A percentile compares a stretch with the other conserved stretches of the same genome.
Evolutionary conservation across 768 basidiomycete genomes (phyloP).

Genomic region (Russula ochroleuca): DNA sequence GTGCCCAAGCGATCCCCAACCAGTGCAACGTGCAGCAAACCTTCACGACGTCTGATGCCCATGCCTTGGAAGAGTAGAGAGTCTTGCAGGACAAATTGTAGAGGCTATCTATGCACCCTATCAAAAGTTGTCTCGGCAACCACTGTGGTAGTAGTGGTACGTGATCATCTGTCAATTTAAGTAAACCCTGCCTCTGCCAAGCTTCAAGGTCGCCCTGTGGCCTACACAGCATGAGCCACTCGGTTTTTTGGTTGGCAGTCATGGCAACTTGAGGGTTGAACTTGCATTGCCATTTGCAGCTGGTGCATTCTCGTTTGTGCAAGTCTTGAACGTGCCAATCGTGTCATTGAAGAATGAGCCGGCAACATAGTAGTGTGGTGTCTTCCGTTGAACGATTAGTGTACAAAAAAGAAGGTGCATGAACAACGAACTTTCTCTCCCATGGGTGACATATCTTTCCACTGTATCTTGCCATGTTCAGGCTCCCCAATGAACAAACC

Average conservation of each 20-base stretch:
- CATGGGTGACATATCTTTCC: constrained; percentile 87
- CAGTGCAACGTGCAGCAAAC: too few relatives aligned
- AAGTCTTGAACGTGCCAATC: constrained; percentile 53
- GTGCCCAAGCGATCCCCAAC: too few relatives aligned
- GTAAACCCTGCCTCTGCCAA: too few relatives aligned
- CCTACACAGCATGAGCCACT: constrained; percentile 77
- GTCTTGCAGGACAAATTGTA: too few relatives aligned
- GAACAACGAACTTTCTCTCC: constrained; percentile 63
- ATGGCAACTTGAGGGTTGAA: constrained; percentile 66
- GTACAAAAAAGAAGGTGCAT: neutral
- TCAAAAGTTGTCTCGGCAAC: too few relatives aligned
- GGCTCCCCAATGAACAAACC: constrained; percentile 79
- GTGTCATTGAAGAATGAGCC: constrained; percentile 76
- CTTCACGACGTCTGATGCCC: too few relatives aligned
- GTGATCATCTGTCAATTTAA: too few relatives aligned
- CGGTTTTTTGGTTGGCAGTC: constrained; percentile 56
- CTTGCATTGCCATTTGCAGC: constrained; percentile 37
- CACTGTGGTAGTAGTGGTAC: too few relatives aligned
- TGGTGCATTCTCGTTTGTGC: constrained; percentile 35
- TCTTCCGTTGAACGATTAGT: constrained; percentile 35
- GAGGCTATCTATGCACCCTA: too few relatives aligned
- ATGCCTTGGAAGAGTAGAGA: too few relatives aligned
- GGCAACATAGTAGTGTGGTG: constrained; percentile 66
- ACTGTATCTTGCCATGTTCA: constrained; percentile 72
- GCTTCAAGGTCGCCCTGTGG: constrained; percentile 75